These are phyloP conservation scores for Staphylotrichum longicolle DNA, from an alignment of 495 filamentous ascomycete genomes.

Conservation along the genomic window DNA sequence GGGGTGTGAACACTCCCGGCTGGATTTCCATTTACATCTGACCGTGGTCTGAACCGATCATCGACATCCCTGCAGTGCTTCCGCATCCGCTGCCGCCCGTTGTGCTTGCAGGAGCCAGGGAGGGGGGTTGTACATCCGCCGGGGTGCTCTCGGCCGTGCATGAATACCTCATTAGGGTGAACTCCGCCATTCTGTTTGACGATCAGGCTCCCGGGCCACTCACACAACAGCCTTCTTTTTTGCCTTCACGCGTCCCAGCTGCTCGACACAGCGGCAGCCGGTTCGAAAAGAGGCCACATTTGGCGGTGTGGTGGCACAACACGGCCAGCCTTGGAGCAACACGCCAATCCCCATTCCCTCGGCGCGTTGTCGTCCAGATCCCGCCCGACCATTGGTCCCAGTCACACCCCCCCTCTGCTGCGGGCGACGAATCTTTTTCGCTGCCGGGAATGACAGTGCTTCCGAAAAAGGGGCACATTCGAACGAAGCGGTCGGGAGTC, in stretches of 20 bases:
- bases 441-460: conserved; percentile 16
- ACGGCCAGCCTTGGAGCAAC: conserved; percentile 25
- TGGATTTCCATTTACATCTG: background rate
- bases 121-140: conserved; percentile 14
- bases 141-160: conserved; percentile 31
- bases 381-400: conserved; percentile 34
- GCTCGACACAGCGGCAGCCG: conserved; percentile 19
- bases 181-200: conserved; percentile 31
- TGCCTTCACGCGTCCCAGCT: conserved; percentile 13
- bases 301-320: conserved; percentile 35
- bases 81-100: conserved; percentile 18
- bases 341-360: conserved; percentile 32
- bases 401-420: conserved; percentile 21
- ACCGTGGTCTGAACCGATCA: background rate
- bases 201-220: conserved; percentile 27
- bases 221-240: conserved; percentile 19
- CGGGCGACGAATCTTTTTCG: conserved; percentile 31
- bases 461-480: conserved; percentile 22
- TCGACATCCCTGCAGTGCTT: conserved; percentile 11
- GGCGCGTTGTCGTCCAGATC: conserved; percentile 27
- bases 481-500: conserved; percentile 22
- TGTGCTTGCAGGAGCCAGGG: conserved; percentile 24
- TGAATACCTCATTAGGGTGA: conserved; percentile 32
- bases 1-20: no score
- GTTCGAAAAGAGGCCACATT: conserved; percentile 25